Percentiles rank a stretch among this genome's conserved stretches.
Conservation (phyloP, 768 basidiomycete species). For the Saitozyma sp. region DNA sequence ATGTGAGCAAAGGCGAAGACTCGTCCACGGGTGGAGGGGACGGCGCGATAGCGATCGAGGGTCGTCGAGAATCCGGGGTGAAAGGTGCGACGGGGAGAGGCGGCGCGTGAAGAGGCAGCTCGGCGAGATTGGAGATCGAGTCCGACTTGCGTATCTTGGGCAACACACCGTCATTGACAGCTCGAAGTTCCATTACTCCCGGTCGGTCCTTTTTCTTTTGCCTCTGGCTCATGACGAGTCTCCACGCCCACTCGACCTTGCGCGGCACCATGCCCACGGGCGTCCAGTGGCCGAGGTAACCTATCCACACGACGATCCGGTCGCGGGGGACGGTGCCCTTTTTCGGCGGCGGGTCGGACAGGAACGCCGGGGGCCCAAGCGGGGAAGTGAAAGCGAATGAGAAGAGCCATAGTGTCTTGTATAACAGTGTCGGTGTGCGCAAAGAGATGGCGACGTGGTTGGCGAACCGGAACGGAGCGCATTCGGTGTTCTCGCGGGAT, state of each 20-base stretch:
- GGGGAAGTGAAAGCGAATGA: conserved; percentile 65
- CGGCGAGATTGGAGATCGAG: conserved; percentile 25
- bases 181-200: conserved; percentile 38
- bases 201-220: conserved; percentile 43
- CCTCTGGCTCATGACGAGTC: conserved; percentile 16
- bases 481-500: too few species aligned
- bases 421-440: conserved; percentile 84
- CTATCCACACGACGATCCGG: conserved; percentile 29
- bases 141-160: conserved; percentile 28
- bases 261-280: conserved; percentile 24
- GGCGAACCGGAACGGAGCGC: conserved; percentile 65
- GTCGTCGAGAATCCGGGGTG: conserved; percentile 35
- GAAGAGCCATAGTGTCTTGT: conserved; percentile 82
- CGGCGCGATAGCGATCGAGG: conserved; percentile 21
- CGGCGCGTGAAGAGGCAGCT: conserved; percentile 27
- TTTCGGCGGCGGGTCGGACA: conserved; percentile 24
- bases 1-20: conserved; percentile 38
- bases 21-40: conserved; percentile 21
- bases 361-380: conserved; percentile 28
- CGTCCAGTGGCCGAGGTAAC: conserved; percentile 41
- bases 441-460: conserved; percentile 90
- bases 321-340: conserved; percentile 14
- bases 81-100: conserved; percentile 15
- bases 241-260: conserved; percentile 33
- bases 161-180: conserved; percentile 19